Evolutionary conservation across 2,329 filamentous ascomycete genomes (phyloP).

Genomic region (Fusarium subtropicale): DNA sequence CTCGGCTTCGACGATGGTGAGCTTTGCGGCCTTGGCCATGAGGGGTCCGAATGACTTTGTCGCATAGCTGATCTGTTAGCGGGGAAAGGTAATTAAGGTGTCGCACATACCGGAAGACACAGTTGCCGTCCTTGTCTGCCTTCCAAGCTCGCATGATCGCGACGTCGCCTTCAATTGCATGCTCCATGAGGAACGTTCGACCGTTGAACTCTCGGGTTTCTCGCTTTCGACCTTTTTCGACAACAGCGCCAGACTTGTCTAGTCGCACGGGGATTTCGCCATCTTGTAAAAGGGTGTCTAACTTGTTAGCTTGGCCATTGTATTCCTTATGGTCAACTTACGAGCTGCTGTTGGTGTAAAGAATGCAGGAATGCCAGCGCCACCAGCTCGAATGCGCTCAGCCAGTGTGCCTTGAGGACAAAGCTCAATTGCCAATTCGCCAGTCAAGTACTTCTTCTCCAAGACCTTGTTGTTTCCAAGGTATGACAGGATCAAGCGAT

Average conservation of each 20-base stretch:
- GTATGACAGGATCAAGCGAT: conserved; percentile 79
- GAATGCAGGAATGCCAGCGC: conserved; percentile 83
- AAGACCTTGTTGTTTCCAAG: conserved; percentile 82
- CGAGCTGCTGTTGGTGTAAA: conserved; percentile 80
- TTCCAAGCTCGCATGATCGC: conserved; percentile 83
- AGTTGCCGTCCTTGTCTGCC: conserved; percentile 81
- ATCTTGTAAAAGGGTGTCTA: conserved; percentile 73
- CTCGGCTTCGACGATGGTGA: conserved; percentile 87
- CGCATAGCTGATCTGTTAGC: conserved; percentile 63
- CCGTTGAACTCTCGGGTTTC: conserved; percentile 81
- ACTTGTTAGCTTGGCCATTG: conserved; percentile 18
- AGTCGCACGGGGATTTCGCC: conserved; percentile 75
- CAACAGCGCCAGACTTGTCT: conserved; percentile 67
- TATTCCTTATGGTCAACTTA: conserved; percentile 51
- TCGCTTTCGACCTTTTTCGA: conserved; percentile 72
- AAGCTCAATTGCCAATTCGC: conserved; percentile 79
- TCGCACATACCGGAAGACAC: conserved; percentile 72
- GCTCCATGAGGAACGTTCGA: conserved; percentile 80
- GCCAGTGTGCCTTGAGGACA: conserved; percentile 81
- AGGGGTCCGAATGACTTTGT: conserved; percentile 80
- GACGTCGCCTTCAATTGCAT: conserved; percentile 79
- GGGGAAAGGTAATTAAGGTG: background rate
- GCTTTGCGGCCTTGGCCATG: conserved; percentile 83
- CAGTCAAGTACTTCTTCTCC: conserved; percentile 79
- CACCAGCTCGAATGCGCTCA: conserved; percentile 77